Evolutionary conservation across 129 eudicot genomes (phyloP).

Genomic region (Calendula officinalis): DNA sequence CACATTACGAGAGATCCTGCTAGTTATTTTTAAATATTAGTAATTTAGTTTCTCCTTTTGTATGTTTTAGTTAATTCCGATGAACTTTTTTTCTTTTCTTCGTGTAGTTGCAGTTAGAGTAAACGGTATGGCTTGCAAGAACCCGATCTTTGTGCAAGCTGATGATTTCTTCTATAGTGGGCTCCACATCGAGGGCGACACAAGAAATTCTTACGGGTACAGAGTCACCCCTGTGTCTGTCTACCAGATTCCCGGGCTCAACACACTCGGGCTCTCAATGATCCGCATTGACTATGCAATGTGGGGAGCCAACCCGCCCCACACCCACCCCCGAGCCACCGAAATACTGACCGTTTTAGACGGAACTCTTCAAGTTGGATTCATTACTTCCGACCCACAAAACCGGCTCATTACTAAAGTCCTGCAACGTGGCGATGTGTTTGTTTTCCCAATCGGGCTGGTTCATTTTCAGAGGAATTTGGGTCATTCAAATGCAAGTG

Average conservation of each 20-base stretch:
- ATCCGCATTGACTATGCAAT: constrained; percentile 43
- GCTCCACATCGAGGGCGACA: constrained; percentile 39
- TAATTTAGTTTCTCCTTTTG: background rate
- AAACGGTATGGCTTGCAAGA: constrained; percentile 49
- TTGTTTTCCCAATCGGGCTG: constrained; percentile 48
- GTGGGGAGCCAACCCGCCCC: constrained; percentile 49
- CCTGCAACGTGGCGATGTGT: constrained; percentile 50
- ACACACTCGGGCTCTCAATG: constrained; percentile 46
- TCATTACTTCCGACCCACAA: constrained; percentile 49
- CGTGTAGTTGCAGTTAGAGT: constrained; percentile 31
- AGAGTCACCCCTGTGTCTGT: constrained; percentile 38
- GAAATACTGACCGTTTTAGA: constrained; percentile 42
- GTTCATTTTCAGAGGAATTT: constrained; percentile 46
- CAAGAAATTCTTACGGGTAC: constrained; percentile 39
- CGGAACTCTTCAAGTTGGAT: constrained; percentile 47
- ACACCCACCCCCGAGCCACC: constrained; percentile 51
- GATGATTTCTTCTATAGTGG: constrained; percentile 48
- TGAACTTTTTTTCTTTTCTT: background rate
- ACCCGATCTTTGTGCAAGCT: constrained; percentile 36
- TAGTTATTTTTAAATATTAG: too few relatives aligned
- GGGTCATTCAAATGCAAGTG: constrained; percentile 34
- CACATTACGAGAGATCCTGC: too few relatives aligned
- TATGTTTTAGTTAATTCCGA: background rate
- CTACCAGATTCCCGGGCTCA: constrained; percentile 44
- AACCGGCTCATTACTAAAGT: constrained; percentile 43